Evolutionary conservation across 225 moss, liverwort and hornwort genomes (phyloP).

Genomic region (Climacium dendroides): DNA sequence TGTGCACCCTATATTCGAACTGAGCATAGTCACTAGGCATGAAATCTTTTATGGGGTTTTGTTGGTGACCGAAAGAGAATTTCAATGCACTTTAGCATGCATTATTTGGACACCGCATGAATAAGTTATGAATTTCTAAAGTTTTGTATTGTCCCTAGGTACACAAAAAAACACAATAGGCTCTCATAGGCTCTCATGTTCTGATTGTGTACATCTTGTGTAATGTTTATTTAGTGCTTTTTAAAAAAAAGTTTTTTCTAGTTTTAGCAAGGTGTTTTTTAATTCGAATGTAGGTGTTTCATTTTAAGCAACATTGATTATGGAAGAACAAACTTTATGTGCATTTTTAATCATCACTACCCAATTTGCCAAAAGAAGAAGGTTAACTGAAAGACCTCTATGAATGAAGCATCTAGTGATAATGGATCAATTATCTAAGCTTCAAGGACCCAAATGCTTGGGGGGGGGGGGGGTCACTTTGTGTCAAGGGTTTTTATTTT

Average conservation of each 20-base stretch:
- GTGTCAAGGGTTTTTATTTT: no score
- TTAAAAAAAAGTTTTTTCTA: not conserved
- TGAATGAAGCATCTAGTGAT: rapidly evolving
- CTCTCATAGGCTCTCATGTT: not conserved
- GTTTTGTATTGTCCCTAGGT: no score
- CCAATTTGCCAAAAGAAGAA: rapidly evolving
- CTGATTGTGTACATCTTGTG: not conserved
- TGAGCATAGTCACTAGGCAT: no score
- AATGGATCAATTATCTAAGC: not conserved
- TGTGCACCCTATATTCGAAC: not conserved
- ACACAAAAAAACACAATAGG: rapidly evolving
- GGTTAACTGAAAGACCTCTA: rapidly evolving
- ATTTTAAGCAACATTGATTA: not conserved
- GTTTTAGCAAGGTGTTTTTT: not conserved
- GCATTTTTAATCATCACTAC: no score
- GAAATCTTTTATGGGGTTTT: not conserved
- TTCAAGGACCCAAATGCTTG: no score
- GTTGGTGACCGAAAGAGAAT: not conserved
- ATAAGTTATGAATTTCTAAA: no score
- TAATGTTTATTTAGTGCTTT: not conserved
- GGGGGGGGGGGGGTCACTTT: no score
- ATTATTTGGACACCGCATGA: not conserved
- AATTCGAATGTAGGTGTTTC: not conserved
- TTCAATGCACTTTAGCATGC: not conserved
- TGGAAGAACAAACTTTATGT: not conserved